These are phyloP conservation scores for Mycena haematopus DNA, from an alignment of 768 basidiomycete species.

Conservation along the genomic window DNA sequence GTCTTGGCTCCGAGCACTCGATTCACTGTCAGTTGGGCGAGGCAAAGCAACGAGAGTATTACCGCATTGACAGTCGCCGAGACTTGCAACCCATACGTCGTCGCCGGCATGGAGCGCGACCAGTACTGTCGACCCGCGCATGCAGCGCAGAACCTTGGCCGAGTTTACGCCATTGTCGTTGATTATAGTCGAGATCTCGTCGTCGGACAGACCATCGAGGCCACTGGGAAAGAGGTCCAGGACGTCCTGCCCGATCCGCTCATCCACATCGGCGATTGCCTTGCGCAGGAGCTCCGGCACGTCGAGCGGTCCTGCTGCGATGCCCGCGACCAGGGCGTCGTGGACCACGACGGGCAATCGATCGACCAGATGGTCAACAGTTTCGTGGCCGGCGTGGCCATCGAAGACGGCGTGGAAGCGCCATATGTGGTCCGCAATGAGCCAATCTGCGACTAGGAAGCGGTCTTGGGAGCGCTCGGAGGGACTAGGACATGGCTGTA, in stretches of 20 bases:
- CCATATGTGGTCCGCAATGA: slow-evolving; percentile 47
- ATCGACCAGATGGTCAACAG: slow-evolving; percentile 47
- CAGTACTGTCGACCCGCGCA: slow-evolving; percentile 59
- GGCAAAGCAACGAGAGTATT: slow-evolving; percentile 22
- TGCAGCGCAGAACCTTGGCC: slow-evolving; percentile 48
- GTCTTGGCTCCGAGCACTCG: slow-evolving; percentile 50
- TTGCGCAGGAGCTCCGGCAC: slow-evolving; percentile 42
- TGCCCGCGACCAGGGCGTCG: slow-evolving; percentile 34
- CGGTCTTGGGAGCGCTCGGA: slow-evolving; percentile 54
- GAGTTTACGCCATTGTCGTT: slow-evolving; percentile 47
- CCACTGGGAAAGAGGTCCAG: slow-evolving; percentile 50
- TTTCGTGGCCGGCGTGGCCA: slow-evolving; percentile 58
- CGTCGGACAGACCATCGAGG: slow-evolving; percentile 43
- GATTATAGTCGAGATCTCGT: slow-evolving; percentile 46
- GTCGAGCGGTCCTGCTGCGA: slow-evolving; percentile 9
- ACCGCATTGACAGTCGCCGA: slow-evolving; percentile 65
- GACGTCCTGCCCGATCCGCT: slow-evolving; percentile 43
- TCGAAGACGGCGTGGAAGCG: slow-evolving; percentile 55
- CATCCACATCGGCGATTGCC: slow-evolving; percentile 47
- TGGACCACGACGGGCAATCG: slow-evolving; percentile 42
- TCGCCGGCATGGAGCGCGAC: slow-evolving; percentile 51
- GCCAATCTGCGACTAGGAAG: slow-evolving; percentile 48
- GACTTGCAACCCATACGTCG: slow-evolving; percentile 61
- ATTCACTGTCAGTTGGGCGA: not conserved
- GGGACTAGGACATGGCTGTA: slow-evolving; percentile 55